Percentiles rank a stretch among this genome's conserved stretches.
Conservation (phyloP, 805 yeast genomes). For the Wickerhamiella brachini region DNA sequence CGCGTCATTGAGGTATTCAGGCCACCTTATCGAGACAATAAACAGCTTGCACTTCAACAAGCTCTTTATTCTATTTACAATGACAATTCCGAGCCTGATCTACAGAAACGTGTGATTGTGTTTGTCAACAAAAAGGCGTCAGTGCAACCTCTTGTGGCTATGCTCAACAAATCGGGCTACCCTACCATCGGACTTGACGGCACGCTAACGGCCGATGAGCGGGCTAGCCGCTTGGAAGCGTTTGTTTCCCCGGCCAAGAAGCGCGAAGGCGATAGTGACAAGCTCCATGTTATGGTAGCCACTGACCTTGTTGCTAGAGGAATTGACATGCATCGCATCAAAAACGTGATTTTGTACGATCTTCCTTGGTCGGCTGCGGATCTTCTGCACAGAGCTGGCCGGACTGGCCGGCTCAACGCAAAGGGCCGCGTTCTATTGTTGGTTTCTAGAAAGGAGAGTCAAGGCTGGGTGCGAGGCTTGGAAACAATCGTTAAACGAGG, state of each 20-base stretch:
- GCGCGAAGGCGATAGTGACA: constrained; percentile 7
- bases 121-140: constrained; percentile 68
- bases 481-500: constrained; percentile 49
- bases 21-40: constrained; percentile 74
- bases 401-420: constrained; percentile 88
- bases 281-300: constrained; percentile 48
- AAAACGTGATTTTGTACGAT: constrained; percentile 73
- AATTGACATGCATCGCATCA: constrained; percentile 64
- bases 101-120: constrained; percentile 65
- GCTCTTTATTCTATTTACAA: constrained; percentile 71
- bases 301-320: constrained; percentile 90
- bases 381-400: constrained; percentile 78
- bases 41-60: constrained; percentile 74
- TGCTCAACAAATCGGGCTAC: constrained; percentile 39
- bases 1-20: constrained; percentile 61
- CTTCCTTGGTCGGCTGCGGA: constrained; percentile 78
- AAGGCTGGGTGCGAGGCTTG: constrained; percentile 70
- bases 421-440: constrained; percentile 78
- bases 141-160: constrained; percentile 43
- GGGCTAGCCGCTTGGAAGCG: constrained; percentile 40
- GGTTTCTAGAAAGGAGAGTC: constrained; percentile 49
- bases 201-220: constrained; percentile 43
- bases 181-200: constrained; percentile 58
- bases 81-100: constrained; percentile 68
- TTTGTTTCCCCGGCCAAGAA: constrained; percentile 49